Conservation (phyloP, 208 protist species). For the Acanthamoeba quina region DNA sequence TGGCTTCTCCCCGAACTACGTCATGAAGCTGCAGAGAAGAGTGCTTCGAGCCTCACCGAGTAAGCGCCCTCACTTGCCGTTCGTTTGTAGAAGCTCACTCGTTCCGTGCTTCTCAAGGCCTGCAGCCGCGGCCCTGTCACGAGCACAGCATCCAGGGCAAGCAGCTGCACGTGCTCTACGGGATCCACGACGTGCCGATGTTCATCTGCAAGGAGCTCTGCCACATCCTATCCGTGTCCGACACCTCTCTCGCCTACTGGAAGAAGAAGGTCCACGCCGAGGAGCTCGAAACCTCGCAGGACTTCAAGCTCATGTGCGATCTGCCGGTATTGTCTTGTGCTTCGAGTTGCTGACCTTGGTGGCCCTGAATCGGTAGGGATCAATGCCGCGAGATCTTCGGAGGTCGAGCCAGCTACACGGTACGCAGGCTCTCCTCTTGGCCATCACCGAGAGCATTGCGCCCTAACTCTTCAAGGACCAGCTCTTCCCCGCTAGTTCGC, state of each 20-base stretch:
- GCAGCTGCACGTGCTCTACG: constrained; percentile 5
- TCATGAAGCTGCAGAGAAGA: constrained; percentile 36
- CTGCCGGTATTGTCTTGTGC: neutral
- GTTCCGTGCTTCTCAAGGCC: neutral
- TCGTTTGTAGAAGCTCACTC: too few relatives aligned
- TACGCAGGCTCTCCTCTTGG: neutral
- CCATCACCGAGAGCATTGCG: neutral
- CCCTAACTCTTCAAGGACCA: neutral
- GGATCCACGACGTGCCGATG: neutral
- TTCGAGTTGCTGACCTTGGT: neutral
- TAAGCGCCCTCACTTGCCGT: neutral
- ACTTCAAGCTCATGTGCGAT: constrained; percentile 18
- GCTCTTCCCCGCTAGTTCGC: constrained; percentile 19
- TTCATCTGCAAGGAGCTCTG: constrained; percentile 59
- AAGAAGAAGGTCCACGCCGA: constrained; percentile 34
- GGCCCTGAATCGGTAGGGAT: neutral
- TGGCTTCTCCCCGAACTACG: constrained; percentile 23
- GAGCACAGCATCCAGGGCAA: constrained; percentile 29
- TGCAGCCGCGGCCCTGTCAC: constrained; percentile 9
- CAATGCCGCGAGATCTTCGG: constrained; percentile 35
- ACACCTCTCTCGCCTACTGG: constrained; percentile 38
- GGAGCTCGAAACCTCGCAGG: constrained; percentile 9
- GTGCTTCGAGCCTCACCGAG: constrained; percentile 1
- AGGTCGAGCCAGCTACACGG: constrained; percentile 25
- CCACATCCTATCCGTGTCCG: neutral